phyloP scores from a whole-genome alignment of 208 protist species.

The Trypanosoma congolense region DNA sequence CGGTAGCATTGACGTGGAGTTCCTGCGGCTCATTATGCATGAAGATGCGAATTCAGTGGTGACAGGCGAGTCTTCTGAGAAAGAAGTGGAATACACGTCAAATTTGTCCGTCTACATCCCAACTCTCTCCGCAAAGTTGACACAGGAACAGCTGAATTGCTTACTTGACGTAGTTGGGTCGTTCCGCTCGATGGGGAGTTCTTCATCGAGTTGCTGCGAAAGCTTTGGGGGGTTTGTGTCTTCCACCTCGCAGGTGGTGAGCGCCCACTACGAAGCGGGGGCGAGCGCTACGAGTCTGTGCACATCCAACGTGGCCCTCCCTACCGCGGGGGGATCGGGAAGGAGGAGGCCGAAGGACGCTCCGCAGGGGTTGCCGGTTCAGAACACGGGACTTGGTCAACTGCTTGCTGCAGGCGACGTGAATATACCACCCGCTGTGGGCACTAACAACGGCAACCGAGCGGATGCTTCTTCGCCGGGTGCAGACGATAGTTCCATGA shows the following conservation, averaged over 20 bases:
- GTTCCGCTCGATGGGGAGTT: conserved; percentile 18
- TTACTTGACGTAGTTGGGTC: conserved; percentile 62
- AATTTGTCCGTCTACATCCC: conserved; percentile 18
- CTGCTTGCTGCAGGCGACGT: neutral
- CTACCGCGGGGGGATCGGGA: neutral
- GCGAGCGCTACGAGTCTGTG: neutral
- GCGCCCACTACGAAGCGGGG: conserved; percentile 5
- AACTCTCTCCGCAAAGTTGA: conserved; percentile 17
- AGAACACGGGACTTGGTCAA: neutral
- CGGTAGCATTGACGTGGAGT: conserved; percentile 5
- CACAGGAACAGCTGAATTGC: conserved; percentile 46
- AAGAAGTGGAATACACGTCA: neutral
- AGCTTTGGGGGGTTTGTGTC: neutral
- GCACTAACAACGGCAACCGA: neutral
- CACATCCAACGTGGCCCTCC: conserved; percentile 1
- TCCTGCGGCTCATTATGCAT: conserved; percentile 13
- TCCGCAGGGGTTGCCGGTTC: neutral
- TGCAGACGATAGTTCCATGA: neutral
- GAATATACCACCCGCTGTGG: neutral
- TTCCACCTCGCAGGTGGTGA: conserved; percentile 11
- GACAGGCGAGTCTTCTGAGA: neutral
- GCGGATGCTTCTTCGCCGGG: neutral
- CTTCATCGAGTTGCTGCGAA: neutral
- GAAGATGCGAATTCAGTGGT: neutral
- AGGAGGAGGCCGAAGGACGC: conserved; percentile 1